Conservation (phyloP, 2,329 filamentous ascomycete species). For the Sporothrix schenckii region DNA sequence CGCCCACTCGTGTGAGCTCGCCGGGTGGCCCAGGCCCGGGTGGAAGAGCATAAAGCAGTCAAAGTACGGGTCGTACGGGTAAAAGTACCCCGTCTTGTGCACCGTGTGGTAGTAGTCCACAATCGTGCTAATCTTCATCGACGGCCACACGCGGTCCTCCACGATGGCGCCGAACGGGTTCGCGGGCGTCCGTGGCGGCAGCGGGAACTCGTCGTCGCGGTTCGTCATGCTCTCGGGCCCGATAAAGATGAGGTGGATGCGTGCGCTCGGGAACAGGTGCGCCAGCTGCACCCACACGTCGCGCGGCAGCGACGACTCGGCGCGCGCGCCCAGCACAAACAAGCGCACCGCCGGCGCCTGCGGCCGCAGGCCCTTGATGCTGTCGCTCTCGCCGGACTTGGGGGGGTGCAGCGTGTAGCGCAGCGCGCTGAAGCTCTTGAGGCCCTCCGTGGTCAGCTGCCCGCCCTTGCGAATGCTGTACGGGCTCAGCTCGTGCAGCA, state of each 20-base stretch:
- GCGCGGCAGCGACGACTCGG: constrained; percentile 94
- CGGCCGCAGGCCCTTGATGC: constrained; percentile 77
- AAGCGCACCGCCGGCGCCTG: constrained; percentile 86
- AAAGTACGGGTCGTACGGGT: constrained; percentile 96
- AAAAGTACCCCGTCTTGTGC: constrained; percentile 86
- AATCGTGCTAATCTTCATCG: constrained; percentile 95
- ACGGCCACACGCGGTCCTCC: constrained; percentile 83
- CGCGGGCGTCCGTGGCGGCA: constrained; percentile 77
- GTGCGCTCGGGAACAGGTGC: constrained; percentile 91
- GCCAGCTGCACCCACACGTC: constrained; percentile 92
- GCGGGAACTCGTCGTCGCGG: constrained; percentile 87
- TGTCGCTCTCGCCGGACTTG: constrained; percentile 70
- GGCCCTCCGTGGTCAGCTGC: constrained; percentile 79
- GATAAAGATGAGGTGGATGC: constrained; percentile 90
- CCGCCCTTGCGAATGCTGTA: constrained; percentile 78
- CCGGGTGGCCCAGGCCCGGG: constrained; percentile 91
- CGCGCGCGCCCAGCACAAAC: constrained; percentile 91
- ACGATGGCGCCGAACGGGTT: constrained; percentile 96
- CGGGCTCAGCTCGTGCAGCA: constrained; percentile 91
- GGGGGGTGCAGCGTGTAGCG: constrained; percentile 93
- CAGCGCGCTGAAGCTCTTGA: constrained; percentile 91
- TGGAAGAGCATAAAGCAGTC: constrained; percentile 98
- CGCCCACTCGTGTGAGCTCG: constrained; percentile 90
- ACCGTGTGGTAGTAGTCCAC: constrained; percentile 98
- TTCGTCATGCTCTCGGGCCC: constrained; percentile 96